A percentile compares a stretch with the other conserved stretches of the same genome.
phyloP scores from a whole-genome alignment of 768 basidiomycete genomes.

The Coprinellus micaceus region DNA sequence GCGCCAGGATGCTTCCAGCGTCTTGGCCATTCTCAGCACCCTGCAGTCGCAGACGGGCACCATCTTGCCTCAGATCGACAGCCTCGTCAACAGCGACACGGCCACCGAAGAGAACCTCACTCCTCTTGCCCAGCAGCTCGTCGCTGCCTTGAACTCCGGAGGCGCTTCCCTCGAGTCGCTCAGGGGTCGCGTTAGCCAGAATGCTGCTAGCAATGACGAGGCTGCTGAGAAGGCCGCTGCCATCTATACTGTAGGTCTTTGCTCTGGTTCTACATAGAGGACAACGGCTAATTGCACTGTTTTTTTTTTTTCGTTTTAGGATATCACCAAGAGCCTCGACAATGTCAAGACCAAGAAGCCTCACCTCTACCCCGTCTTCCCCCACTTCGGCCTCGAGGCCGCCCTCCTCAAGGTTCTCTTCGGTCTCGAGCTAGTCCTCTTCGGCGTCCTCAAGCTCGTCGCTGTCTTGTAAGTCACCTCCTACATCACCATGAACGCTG shows the following conservation, averaged over 20 bases:
- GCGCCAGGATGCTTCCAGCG: slow-evolving; percentile 1
- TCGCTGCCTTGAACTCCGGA: neutral
- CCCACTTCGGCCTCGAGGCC: slow-evolving; percentile 11
- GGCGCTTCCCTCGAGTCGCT: neutral
- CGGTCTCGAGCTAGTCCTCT: slow-evolving; percentile 8
- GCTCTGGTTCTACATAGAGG: neutral
- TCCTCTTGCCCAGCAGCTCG: slow-evolving; percentile 7
- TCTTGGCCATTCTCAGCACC: slow-evolving; percentile 3
- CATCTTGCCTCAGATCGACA: slow-evolving; percentile 12
- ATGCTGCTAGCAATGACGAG: slow-evolving; percentile 11
- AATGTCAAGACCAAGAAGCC: slow-evolving; percentile 14
- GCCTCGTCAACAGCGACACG: neutral
- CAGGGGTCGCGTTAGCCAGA: slow-evolving; percentile 3
- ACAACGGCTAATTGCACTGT: neutral
- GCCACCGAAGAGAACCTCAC: neutral
- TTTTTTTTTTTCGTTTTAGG: neutral
- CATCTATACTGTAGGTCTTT: slow-evolving; percentile 5
- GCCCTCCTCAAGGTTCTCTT: slow-evolving; percentile 12
- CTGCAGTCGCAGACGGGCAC: neutral
- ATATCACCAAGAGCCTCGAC: slow-evolving; percentile 6
- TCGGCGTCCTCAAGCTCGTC: slow-evolving; percentile 8
- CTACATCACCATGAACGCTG: neutral
- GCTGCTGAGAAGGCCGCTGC: slow-evolving; percentile 12
- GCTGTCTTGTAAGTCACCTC: slow-evolving; percentile 9
- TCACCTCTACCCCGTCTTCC: slow-evolving; percentile 6